These are phyloP conservation scores for Aspergillus awamori DNA, from an alignment of 2,329 filamentous ascomycete species.

Conservation along the genomic window DNA sequence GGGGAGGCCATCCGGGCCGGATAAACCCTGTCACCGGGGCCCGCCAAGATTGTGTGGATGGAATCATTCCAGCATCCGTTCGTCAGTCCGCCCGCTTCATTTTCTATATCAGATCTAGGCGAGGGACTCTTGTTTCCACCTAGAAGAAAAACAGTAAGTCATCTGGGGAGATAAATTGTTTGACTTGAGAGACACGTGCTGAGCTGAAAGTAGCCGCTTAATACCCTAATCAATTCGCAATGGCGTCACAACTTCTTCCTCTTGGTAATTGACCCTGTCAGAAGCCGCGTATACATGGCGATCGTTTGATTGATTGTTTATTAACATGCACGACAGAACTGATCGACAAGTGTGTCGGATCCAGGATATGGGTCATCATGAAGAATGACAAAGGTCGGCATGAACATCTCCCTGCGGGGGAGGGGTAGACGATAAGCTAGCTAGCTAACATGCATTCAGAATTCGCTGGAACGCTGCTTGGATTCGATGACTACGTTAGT, in stretches of 20 bases:
- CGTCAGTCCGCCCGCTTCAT: conserved; percentile 19
- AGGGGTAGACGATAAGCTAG: neutral
- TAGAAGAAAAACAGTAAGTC: neutral
- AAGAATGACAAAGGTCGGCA: conserved; percentile 91
- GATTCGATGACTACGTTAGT: conserved; percentile 99
- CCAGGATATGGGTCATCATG: conserved; percentile 98
- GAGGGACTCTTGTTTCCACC: neutral
- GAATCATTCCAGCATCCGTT: conserved; percentile 22
- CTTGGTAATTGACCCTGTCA: conserved; percentile 56
- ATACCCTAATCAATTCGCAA: conserved; percentile 36
- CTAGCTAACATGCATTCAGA: conserved; percentile 58
- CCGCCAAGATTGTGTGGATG: conserved; percentile 25
- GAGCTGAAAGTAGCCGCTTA: neutral
- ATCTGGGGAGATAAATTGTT: neutral
- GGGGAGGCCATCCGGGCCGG: conserved; percentile 21
- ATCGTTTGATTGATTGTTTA: neutral
- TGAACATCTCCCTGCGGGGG: neutral
- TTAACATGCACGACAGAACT: conserved; percentile 66
- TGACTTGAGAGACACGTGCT: neutral
- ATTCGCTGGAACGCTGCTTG: conserved; percentile 90
- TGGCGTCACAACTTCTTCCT: conserved; percentile 75
- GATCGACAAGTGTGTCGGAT: conserved; percentile 98
- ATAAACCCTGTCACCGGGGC: conserved; percentile 20
- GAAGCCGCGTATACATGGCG: conserved; percentile 7
- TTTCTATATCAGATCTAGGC: conserved; percentile 23